Conservation (phyloP, 2,329 filamentous ascomycete genomes). For the Penicillium sp. region DNA sequence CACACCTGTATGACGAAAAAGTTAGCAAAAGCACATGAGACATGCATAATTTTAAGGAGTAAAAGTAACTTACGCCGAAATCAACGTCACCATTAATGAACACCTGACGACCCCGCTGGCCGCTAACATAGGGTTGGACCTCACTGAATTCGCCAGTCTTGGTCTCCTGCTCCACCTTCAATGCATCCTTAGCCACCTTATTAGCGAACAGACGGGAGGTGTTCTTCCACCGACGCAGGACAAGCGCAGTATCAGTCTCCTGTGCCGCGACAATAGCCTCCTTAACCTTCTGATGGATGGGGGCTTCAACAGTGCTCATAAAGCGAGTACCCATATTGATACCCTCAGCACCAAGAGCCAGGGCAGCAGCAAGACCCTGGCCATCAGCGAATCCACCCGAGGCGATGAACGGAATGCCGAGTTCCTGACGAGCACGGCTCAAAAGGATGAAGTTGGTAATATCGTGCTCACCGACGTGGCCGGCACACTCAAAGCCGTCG, state of each 20-base stretch:
- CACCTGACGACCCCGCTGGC: conserved; percentile 85
- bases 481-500: conserved; percentile 96
- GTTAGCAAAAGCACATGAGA: conserved; percentile 12
- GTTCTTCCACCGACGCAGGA: conserved; percentile 89
- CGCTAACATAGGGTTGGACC: conserved; percentile 82
- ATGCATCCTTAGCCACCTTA: conserved; percentile 76
- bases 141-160: conserved; percentile 84
- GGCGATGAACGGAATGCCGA: conserved; percentile 89
- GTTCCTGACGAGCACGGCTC: conserved; percentile 76
- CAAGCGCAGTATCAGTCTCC: conserved; percentile 87
- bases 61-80: conserved; percentile 67
- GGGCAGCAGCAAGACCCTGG: conserved; percentile 83
- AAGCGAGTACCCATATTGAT: conserved; percentile 99
- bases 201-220: conserved; percentile 87
- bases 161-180: conserved; percentile 81
- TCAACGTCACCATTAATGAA: conserved; percentile 90
- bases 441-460: conserved; percentile 65
- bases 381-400: conserved; percentile 95
- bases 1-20: conserved; percentile 64
- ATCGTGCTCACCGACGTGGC: conserved; percentile 56
- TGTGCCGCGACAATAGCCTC: conserved; percentile 82
- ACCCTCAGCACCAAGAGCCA: conserved; percentile 85
- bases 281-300: conserved; percentile 92
- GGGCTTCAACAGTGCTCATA: conserved; percentile 92
- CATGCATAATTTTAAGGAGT: background rate